These are phyloP conservation scores for Prunus yedoensis DNA, from an alignment of 331 rosid species.

Conservation along the genomic window DNA sequence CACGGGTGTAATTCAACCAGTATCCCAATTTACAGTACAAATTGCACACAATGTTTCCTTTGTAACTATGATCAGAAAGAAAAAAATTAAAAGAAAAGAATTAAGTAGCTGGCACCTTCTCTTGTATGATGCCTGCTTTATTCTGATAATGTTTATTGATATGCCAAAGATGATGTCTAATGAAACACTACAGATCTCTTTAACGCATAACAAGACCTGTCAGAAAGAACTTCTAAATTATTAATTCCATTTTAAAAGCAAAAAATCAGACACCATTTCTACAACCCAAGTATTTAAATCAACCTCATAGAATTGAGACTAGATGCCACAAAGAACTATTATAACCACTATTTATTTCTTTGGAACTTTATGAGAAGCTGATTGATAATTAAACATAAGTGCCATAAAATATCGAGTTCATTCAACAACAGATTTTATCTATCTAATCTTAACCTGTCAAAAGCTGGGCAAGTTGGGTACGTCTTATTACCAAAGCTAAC, in stretches of 20 bases:
- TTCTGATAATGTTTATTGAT: constrained; percentile 62
- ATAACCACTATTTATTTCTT: background rate
- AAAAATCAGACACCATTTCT: background rate
- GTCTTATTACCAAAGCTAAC: background rate
- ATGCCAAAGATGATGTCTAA: constrained; percentile 60
- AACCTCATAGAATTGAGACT: background rate
- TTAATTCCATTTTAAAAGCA: background rate
- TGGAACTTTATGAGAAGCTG: background rate
- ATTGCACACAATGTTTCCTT: background rate
- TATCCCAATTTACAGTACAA: background rate
- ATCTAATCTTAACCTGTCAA: background rate
- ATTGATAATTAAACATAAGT: background rate
- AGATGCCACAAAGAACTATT: background rate
- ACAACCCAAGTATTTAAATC: background rate
- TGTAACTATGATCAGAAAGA: constrained; percentile 8
- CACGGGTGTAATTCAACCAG: background rate
- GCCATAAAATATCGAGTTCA: background rate
- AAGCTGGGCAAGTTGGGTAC: background rate
- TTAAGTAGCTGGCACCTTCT: constrained; percentile 49
- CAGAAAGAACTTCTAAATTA: constrained; percentile 7
- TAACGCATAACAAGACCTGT: constrained; percentile 48
- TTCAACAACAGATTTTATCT: background rate
- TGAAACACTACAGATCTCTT: constrained; percentile 48
- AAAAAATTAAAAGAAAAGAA: constrained; percentile 11
- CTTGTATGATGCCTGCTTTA: constrained; percentile 45